A percentile compares a stretch with the other conserved stretches of the same genome.
These are phyloP conservation scores for Vitis rotundifolia DNA, from an alignment of 164 flowering plant species.

Conservation along the genomic window DNA sequence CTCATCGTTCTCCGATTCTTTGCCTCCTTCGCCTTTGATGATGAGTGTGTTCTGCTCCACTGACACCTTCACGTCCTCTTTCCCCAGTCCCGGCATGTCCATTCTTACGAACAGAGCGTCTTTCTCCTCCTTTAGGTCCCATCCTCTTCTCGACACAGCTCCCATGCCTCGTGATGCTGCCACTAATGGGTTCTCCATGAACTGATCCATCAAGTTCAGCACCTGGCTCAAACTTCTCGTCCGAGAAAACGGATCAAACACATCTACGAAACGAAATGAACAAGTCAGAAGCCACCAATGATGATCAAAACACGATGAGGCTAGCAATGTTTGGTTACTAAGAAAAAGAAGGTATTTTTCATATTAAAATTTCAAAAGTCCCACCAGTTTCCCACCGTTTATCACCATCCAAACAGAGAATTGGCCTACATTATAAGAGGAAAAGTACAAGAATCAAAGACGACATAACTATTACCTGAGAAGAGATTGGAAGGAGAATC, in stretches of 20 bases:
- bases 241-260: constrained; percentile 63
- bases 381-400: too few relatives aligned
- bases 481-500: constrained; percentile 27
- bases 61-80: constrained; percentile 59
- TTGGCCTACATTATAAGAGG: background rate
- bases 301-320: background rate
- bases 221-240: constrained; percentile 63
- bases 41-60: constrained; percentile 68
- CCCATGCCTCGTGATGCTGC: constrained; percentile 38
- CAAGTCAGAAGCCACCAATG: background rate
- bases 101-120: constrained; percentile 48
- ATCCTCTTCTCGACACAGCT: constrained; percentile 44
- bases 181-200: constrained; percentile 48
- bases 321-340: too few relatives aligned
- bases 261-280: constrained; percentile 38
- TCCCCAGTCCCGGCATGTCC: constrained; percentile 80
- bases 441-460: background rate
- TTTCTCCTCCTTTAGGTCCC: constrained; percentile 66
- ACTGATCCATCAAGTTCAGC: constrained; percentile 72
- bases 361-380: too few relatives aligned
- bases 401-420: too few relatives aligned
- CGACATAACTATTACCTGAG: constrained; percentile 38
- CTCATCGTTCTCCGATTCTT: constrained; percentile 45
- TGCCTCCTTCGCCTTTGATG: constrained; percentile 52
- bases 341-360: too few relatives aligned